Evolutionary conservation across 352 stramenopile genomes (phyloP), one percentile per base, ranked within the genome.

Genomic region (Phytophthora podocarpi): DNA sequence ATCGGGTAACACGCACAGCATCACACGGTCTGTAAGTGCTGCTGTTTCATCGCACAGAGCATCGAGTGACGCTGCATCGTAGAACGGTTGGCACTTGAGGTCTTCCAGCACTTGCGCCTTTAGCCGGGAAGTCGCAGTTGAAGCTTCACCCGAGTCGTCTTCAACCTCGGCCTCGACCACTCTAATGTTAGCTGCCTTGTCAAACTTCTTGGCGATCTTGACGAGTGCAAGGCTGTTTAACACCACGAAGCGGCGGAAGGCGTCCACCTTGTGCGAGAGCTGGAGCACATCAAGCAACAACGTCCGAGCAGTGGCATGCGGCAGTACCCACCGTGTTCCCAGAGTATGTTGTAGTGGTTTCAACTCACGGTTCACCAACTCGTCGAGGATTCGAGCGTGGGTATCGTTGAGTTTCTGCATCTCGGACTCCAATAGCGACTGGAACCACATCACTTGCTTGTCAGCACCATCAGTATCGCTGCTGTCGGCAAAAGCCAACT

Each of bases 171-270:
- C 23, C 10, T 46, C 32, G 15, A 20, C 34, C 5, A 42, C 27
- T 13, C 40, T 35, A 39, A 49, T 18, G 5, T 72, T 68, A 2
- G 70, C 63, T 1, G 65, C 32, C 47, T 93, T 93, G 69, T 89
- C 84, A 41, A 90, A 89, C 59, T 93, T 93, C 67, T 93, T 93
- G 56, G 78, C 68, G 61, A 91, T 91, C 58, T 93, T 93, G 50
- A 91, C 80, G 23, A 93, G 72, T 27, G 84, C 84, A 26, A 93
- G 67, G 28, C 74, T 87, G 59, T 93, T 93, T 51, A 93, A 74
- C 42, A 93, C 67, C 43, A 91, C 79, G 57, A 87, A 93, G 52
- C 84, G 78, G 16, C 84, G 82, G 41, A 93, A 88, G 8, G 82
- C 78, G 42, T 93, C 84, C 42, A 93, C 70, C 20, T 78, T 62